These are phyloP conservation scores for Claviceps fusiformis DNA, from an alignment of 2,329 filamentous ascomycete species.

Conservation along the genomic window DNA sequence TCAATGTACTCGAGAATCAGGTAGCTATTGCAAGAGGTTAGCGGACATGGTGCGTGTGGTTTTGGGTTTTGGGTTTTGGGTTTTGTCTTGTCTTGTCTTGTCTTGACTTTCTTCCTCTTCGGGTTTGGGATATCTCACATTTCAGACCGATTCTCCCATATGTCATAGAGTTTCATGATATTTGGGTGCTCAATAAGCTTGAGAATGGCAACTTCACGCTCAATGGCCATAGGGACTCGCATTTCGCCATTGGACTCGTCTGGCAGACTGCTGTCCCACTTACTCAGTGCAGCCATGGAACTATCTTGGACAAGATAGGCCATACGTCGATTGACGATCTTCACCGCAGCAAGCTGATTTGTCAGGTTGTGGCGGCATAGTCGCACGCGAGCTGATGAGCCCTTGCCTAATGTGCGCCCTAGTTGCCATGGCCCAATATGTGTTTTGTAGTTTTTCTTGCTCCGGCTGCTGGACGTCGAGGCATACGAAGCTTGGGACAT, in stretches of 20 bases:
- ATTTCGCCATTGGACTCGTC: constrained; percentile 46
- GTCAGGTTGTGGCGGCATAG: constrained; percentile 70
- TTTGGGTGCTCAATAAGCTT: constrained; percentile 92
- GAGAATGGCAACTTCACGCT: constrained; percentile 92
- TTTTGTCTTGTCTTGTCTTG: not conserved
- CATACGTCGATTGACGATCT: constrained; percentile 80
- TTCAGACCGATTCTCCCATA: constrained; percentile 94
- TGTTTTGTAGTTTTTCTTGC: constrained; percentile 42
- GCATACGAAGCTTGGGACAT: constrained; percentile 28
- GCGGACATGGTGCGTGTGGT: not conserved
- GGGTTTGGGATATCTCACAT: constrained; percentile 46
- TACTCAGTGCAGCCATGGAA: constrained; percentile 72
- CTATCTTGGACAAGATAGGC: constrained; percentile 72
- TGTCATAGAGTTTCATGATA: constrained; percentile 87
- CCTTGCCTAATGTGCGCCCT: constrained; percentile 77
- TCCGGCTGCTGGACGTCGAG: constrained; percentile 25
- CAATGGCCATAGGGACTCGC: constrained; percentile 74
- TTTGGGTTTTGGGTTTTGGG: too few relatives aligned
- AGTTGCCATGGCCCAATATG: constrained; percentile 91
- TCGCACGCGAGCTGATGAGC: constrained; percentile 78
- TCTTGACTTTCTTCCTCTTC: not conserved
- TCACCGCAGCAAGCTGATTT: constrained; percentile 75
- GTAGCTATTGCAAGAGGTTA: constrained; percentile 46
- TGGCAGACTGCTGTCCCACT: constrained; percentile 48
- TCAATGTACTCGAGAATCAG: constrained; percentile 88